Base-by-base conservation (phyloP, 176 grass and related monocot genomes). In the Ampelocalamus luodianensis region DNA sequence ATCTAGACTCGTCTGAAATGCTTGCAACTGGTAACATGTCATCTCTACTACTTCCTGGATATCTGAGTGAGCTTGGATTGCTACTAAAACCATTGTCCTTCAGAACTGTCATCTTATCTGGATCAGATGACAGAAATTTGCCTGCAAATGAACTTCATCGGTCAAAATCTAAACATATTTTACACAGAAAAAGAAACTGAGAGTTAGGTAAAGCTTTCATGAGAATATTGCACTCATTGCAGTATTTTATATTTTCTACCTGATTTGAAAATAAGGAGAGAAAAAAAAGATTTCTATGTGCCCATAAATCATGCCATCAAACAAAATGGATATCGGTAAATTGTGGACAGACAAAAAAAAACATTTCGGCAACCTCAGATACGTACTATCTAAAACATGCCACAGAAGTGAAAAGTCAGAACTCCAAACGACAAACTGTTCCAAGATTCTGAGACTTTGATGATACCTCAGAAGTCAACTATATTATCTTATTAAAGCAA, bases 121-220 rank as follows among this genome's bases (percentile, higher is more conserved):
- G 77, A 74, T 94, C 92, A 89, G 65, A 89, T 43, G 78, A 89
- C 59, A 94, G 80, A 79, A 92, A 97, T 86, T 91, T 94, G 67
- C 89, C 95, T 97, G 84, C 81, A 88, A 86, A 53, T 63, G 56
- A 91, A 85, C 58, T 43, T 72, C 9, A 68, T 26, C 43, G 20
- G 75, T 90, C 74, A 85, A 83, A 80, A 77, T 76, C 51, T 68
- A 56, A 49, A 67, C 48, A 86, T 80, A 42, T 44, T 49, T 73
- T 59, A 49, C 8, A 39, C 24, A 20, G 4, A n/a, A 56, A 36
- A 78, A 72, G 3, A 63, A 78, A 76, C 0, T 1, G 1, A 60
- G 5, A 51, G 9, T 24, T 64, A 67, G 48, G 39, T 46, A 53
- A 72, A 59, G 70, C 15, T 65, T 58, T 76, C 15, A 60, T 49